Percentiles rank a stretch among this genome's conserved stretches.
Evolutionary conservation across 2,329 filamentous ascomycete species (phyloP).

Genomic region (Fusarium sp.): DNA sequence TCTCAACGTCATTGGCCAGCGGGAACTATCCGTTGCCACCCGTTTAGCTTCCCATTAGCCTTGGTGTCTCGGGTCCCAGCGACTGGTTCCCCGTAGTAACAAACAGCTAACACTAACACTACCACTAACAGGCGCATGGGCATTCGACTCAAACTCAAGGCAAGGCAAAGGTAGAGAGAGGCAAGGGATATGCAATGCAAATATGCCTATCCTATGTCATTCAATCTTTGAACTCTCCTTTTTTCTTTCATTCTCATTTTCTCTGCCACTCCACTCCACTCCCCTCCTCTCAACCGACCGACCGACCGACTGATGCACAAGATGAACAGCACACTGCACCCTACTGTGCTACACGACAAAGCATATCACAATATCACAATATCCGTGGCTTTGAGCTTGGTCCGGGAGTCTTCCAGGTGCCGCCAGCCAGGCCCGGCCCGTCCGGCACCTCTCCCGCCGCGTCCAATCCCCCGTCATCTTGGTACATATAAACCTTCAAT

Average conservation of each 20-base stretch:
- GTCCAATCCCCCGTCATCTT: slow-evolving; percentile 8
- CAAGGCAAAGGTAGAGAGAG: not conserved
- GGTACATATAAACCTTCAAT: slow-evolving; percentile 35
- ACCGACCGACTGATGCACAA: slow-evolving; percentile 8
- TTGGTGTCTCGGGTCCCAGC: slow-evolving; percentile 13
- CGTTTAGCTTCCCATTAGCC: slow-evolving; percentile 1
- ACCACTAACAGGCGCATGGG: not conserved
- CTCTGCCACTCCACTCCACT: not conserved
- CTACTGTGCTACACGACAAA: not conserved
- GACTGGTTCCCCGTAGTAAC: slow-evolving; percentile 20
- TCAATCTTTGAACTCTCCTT: not conserved
- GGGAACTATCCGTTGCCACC: slow-evolving; percentile 6
- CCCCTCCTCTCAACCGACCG: slow-evolving; percentile 3
- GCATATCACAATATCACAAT: not conserved
- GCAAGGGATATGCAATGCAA: slow-evolving; percentile 26
- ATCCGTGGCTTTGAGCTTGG: not conserved
- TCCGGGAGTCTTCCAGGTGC: slow-evolving; percentile 1
- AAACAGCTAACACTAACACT: slow-evolving; percentile 4
- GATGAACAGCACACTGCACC: not conserved
- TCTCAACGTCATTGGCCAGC: slow-evolving; percentile 9
- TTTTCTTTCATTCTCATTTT: not conserved
- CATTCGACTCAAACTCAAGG: slow-evolving; percentile 2
- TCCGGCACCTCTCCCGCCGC: slow-evolving; percentile 21
- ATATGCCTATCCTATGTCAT: slow-evolving; percentile 16
- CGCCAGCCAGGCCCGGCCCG: slow-evolving; percentile 37